Conservation (phyloP, 306 rosid genomes). For the Hippophae rhamnoides region DNA sequence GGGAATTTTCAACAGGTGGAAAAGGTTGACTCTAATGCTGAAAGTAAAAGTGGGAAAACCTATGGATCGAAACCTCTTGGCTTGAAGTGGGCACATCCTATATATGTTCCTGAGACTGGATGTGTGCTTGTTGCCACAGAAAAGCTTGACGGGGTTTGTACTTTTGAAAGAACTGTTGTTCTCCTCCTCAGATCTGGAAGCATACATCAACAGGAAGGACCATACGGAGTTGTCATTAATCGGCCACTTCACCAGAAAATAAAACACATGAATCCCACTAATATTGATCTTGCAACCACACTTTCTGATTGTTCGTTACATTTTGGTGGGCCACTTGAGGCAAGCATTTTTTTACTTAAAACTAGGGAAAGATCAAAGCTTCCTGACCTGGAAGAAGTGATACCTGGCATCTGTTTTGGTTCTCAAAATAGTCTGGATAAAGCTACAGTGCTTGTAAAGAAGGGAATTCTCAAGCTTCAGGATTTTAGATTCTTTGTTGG, state of each 20-base stretch:
- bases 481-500: constrained; percentile 91
- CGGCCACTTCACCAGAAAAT: constrained; percentile 87
- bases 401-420: constrained; percentile 85
- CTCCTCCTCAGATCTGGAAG: constrained; percentile 92
- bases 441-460: constrained; percentile 80
- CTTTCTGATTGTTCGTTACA: constrained; percentile 81
- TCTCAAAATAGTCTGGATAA: constrained; percentile 79
- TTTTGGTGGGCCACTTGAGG: constrained; percentile 96
- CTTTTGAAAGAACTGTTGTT: constrained; percentile 85
- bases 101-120: constrained; percentile 86
- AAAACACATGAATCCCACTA: constrained; percentile 75
- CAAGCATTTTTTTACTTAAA: constrained; percentile 80
- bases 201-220: constrained; percentile 85
- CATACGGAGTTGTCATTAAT: constrained; percentile 84
- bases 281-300: constrained; percentile 73
- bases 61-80: constrained; percentile 47
- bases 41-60: constrained; percentile 30
- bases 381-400: constrained; percentile 78
- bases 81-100: constrained; percentile 93
- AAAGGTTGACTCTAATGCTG: constrained; percentile 39
- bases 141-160: constrained; percentile 83
- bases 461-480: constrained; percentile 71
- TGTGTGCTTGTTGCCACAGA: constrained; percentile 94
- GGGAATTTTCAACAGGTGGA: constrained; percentile 50
- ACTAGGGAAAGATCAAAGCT: constrained; percentile 51